Conservation (phyloP, 2,329 filamentous ascomycete genomes). For the Pseudogymnoascus sp. region DNA sequence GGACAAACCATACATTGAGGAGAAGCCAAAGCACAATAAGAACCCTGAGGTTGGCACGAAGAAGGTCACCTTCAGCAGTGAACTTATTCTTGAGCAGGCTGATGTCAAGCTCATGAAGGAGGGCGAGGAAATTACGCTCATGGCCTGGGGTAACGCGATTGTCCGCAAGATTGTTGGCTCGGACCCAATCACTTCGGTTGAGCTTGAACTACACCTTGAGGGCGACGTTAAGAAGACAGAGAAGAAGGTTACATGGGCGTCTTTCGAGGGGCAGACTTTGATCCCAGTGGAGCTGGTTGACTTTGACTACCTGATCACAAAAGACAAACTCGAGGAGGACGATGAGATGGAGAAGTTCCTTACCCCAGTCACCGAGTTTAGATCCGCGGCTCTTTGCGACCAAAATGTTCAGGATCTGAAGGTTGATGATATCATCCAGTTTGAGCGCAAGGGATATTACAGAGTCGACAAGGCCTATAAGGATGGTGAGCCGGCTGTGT, state of each 20-base stretch:
- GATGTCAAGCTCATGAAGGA: slow-evolving; percentile 76
- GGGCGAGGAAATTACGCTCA: slow-evolving; percentile 88
- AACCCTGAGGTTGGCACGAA: slow-evolving; percentile 79
- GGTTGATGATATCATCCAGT: slow-evolving; percentile 87
- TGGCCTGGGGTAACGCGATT: slow-evolving; percentile 92
- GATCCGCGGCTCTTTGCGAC: slow-evolving; percentile 71
- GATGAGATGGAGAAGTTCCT: slow-evolving; percentile 81
- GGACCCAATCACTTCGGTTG: slow-evolving; percentile 60
- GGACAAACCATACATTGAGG: slow-evolving; percentile 56
- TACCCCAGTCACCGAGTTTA: slow-evolving; percentile 69
- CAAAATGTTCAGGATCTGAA: slow-evolving; percentile 72
- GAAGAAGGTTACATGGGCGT: slow-evolving; percentile 95
- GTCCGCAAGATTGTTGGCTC: slow-evolving; percentile 60
- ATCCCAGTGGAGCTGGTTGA: slow-evolving; percentile 82
- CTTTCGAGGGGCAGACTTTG: slow-evolving; percentile 66
- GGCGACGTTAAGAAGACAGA: slow-evolving; percentile 92
- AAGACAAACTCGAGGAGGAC: slow-evolving; percentile 87
- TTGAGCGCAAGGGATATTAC: slow-evolving; percentile 90
- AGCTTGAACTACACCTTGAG: slow-evolving; percentile 80
- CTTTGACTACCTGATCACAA: slow-evolving; percentile 91
- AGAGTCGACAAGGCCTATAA: slow-evolving; percentile 64
- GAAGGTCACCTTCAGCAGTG: slow-evolving; percentile 71
- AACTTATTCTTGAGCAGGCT: slow-evolving; percentile 76
- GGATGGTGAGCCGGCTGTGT: slow-evolving; percentile 54
- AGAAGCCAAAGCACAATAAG: slow-evolving; percentile 85